Percentiles rank a stretch among this genome's conserved stretches.
Conservation (phyloP, 331 rosid genomes). For the Erythrophleum ivorense region DNA sequence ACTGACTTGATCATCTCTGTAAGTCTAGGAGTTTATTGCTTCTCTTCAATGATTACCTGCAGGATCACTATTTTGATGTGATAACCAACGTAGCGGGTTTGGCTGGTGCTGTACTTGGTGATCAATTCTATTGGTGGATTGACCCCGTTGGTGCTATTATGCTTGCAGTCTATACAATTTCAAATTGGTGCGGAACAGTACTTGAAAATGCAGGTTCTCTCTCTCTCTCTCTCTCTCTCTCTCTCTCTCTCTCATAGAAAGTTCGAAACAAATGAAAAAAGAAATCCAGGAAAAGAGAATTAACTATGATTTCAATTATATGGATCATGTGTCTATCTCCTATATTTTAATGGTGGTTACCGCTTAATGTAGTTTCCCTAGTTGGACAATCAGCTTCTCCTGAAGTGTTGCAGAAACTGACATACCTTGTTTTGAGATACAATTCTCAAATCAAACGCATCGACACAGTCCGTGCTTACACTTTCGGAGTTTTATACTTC, state of each 20-base stretch:
- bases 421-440: constrained; percentile 43
- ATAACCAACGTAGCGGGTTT: constrained; percentile 65
- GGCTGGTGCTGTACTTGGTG: constrained; percentile 69
- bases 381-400: constrained; percentile 77
- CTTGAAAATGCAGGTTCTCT: constrained; percentile 66
- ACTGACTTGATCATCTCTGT: not conserved
- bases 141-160: constrained; percentile 69
- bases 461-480: constrained; percentile 78
- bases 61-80: constrained; percentile 80
- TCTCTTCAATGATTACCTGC: constrained; percentile 22
- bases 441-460: constrained; percentile 62
- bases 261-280: not conserved
- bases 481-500: constrained; percentile 72
- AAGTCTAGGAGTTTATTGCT: not conserved
- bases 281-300: not conserved
- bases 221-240: not conserved
- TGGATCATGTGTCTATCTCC: not conserved
- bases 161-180: constrained; percentile 63
- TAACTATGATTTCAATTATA: not conserved
- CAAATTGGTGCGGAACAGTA: constrained; percentile 68
- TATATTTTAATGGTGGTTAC: not conserved
- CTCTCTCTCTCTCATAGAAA: not conserved
- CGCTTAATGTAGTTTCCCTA: constrained; percentile 53
- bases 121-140: constrained; percentile 66
- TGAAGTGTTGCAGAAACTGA: constrained; percentile 62